Evolutionary conservation across 495 filamentous ascomycete genomes (phyloP).

Genomic region (Margaritispora aquatica): DNA sequence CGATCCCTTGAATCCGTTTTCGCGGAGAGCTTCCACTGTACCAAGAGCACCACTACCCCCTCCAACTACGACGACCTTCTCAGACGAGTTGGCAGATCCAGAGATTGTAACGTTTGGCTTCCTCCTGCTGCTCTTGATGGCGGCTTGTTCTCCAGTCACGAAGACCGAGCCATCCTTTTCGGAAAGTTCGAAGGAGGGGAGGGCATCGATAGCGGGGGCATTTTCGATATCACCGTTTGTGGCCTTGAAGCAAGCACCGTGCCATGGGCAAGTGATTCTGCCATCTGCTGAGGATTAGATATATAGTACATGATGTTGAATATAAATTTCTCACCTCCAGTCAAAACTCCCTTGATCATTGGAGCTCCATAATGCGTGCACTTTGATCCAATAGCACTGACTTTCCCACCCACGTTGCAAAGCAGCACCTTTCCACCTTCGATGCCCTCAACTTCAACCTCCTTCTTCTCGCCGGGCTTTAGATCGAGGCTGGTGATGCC

Average conservation of each 20-base stretch:
- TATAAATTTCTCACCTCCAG: constrained; percentile 39
- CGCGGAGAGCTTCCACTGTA: constrained; percentile 71
- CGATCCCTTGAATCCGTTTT: constrained; percentile 69
- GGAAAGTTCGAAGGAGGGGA: constrained; percentile 71
- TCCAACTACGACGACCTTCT: constrained; percentile 82
- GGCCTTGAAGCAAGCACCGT: constrained; percentile 91
- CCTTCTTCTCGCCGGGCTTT: constrained; percentile 72
- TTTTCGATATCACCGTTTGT: constrained; percentile 91
- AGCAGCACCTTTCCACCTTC: constrained; percentile 80
- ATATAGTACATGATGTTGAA: too few species aligned
- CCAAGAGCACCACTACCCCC: constrained; percentile 83
- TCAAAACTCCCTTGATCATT: constrained; percentile 74
- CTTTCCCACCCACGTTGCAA: constrained; percentile 63
- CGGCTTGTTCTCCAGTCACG: constrained; percentile 69
- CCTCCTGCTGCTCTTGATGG: constrained; percentile 71
- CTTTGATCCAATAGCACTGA: constrained; percentile 74
- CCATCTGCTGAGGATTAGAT: too few species aligned
- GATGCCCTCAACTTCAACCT: constrained; percentile 86
- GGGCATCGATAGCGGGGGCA: constrained; percentile 77
- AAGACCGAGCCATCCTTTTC: constrained; percentile 80
- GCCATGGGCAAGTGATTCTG: constrained; percentile 88
- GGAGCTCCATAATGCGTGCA: constrained; percentile 96
- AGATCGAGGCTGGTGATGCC: constrained; percentile 65
- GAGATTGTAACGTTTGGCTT: constrained; percentile 66
- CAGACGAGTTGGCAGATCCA: constrained; percentile 40